These are phyloP conservation scores for Camelina sativa DNA, from an alignment of 345 rosid species.

Conservation along the genomic window DNA sequence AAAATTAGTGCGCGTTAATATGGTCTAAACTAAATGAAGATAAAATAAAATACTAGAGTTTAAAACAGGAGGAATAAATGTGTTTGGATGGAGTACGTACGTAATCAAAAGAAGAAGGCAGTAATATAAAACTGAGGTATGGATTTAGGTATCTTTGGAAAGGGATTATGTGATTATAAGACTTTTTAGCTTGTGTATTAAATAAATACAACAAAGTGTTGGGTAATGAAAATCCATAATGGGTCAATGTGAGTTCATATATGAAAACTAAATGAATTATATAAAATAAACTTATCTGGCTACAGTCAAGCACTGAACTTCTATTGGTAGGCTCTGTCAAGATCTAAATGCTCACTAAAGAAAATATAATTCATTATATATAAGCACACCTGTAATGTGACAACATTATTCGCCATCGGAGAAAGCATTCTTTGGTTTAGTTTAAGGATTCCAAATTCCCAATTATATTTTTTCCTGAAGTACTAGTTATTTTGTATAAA, in stretches of 20 bases:
- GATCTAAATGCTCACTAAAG: neutral
- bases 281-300: conserved; percentile 5
- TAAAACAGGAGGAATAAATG: neutral
- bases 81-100: conserved; percentile 22
- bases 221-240: conserved; percentile 27
- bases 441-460: conserved; percentile 29
- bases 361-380: neutral
- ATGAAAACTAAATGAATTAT: neutral
- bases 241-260: conserved; percentile 37
- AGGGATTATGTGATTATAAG: conserved; percentile 36
- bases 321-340: conserved; percentile 25
- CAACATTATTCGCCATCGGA: conserved; percentile 10
- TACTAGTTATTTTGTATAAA: neutral
- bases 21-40: no score
- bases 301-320: conserved; percentile 28
- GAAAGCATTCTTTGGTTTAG: conserved; percentile 16
- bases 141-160: conserved; percentile 35
- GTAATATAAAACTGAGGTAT: conserved; percentile 26
- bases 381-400: conserved; percentile 6
- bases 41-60: neutral
- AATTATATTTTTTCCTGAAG: neutral
- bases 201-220: conserved; percentile 29
- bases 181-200: conserved; percentile 32
- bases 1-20: neutral
- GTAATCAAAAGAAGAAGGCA: conserved; percentile 26